phyloP scores from a whole-genome alignment of 208 protist genomes.

The Trypanosoma melophagium region DNA sequence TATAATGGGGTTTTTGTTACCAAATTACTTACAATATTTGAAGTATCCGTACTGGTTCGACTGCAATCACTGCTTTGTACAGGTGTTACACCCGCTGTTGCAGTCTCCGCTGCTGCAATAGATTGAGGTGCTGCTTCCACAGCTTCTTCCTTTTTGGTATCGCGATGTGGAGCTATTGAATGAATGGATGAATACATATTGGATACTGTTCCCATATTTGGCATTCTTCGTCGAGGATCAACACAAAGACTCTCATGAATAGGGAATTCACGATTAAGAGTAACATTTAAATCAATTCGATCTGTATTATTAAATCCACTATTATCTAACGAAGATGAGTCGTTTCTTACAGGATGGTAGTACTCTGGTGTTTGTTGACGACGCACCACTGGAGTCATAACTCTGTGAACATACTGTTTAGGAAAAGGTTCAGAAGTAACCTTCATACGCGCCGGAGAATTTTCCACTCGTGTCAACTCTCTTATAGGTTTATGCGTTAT shows the following conservation, averaged over 20 bases:
- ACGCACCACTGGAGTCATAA: background rate
- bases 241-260: constrained; percentile 12
- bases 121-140: background rate
- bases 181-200: constrained; percentile 17
- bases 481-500: background rate
- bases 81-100: constrained; percentile 18
- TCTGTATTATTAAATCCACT: background rate
- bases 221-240: background rate
- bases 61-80: constrained; percentile 17
- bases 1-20: background rate
- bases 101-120: constrained; percentile 1
- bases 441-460: background rate
- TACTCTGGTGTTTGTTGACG: background rate
- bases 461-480: background rate
- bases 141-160: background rate
- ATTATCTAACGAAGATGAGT: constrained; percentile 8
- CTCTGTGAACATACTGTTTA: constrained; percentile 9
- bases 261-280: constrained; percentile 16
- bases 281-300: constrained; percentile 9
- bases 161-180: constrained; percentile 7
- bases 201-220: background rate
- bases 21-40: background rate
- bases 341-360: background rate
- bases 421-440: background rate
- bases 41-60: constrained; percentile 15